Evolutionary conservation across 176 grass and related monocot species (phyloP).

Genomic region (Bolboschoenus planiculmis): DNA sequence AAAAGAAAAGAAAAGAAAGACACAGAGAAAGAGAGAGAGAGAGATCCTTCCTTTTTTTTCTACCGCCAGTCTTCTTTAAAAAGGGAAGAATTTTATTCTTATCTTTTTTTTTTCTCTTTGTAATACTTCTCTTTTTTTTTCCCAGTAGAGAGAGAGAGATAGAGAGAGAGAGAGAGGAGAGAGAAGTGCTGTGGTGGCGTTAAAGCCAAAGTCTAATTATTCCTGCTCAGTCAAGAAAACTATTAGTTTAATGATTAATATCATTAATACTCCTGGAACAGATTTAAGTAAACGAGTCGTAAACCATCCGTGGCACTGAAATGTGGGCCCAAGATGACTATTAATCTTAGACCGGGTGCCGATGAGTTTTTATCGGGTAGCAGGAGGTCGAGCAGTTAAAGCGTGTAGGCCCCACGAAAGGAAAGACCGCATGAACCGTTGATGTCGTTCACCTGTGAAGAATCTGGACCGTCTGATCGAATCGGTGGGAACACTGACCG

Average conservation of each 20-base stretch:
- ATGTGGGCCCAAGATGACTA: neutral
- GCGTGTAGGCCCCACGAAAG: neutral
- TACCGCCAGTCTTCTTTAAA: neutral
- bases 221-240: constrained; percentile 18
- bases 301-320: neutral
- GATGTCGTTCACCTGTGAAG: neutral
- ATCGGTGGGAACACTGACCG: neutral
- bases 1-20: neutral
- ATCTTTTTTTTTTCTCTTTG: neutral
- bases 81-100: constrained; percentile 6
- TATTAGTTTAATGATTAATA: constrained; percentile 18
- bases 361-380: neutral
- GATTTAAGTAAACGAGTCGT: neutral
- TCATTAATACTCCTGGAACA: neutral
- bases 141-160: neutral
- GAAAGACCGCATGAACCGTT: neutral
- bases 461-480: neutral
- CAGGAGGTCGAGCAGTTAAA: neutral
- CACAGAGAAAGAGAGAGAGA: neutral
- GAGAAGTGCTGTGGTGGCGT: constrained; percentile 16
- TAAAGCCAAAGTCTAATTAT: constrained; percentile 38
- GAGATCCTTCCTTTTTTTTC: constrained; percentile 21
- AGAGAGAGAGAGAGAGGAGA: neutral
- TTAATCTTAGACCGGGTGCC: neutral
- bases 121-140: neutral